A percentile compares a stretch with the other conserved stretches of the same genome.
Conservation (phyloP, 1,284 basidiomycete genomes). For the Sporisorium exsertum region DNA sequence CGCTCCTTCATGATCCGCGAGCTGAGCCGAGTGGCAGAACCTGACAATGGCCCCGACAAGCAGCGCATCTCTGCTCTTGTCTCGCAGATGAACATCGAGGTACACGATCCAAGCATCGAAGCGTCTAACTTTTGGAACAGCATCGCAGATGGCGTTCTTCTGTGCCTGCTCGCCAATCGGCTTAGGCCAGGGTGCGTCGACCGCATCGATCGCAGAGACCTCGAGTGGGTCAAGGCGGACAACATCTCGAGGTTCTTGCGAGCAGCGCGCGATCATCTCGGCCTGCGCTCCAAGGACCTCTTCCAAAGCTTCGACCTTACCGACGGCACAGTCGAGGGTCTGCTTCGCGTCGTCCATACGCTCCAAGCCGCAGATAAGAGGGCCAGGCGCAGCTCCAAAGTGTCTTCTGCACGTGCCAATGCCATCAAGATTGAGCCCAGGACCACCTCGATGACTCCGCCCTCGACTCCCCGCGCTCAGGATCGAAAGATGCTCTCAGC, state of each 20-base stretch:
- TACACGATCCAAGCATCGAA: constrained; percentile 28
- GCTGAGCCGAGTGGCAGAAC: constrained; percentile 28
- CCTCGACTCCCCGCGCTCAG: constrained; percentile 37
- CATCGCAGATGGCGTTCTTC: constrained; percentile 57
- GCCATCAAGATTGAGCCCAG: constrained; percentile 41
- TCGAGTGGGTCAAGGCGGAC: constrained; percentile 54
- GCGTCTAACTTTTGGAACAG: constrained; percentile 51
- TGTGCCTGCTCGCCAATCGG: constrained; percentile 53
- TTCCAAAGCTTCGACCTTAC: constrained; percentile 59
- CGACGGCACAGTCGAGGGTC: constrained; percentile 51
- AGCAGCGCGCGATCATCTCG: constrained; percentile 55
- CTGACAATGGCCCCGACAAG: constrained; percentile 29
- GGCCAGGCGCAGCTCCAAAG: constrained; percentile 31
- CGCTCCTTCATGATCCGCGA: constrained; percentile 50
- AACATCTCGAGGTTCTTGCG: constrained; percentile 59
- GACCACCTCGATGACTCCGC: constrained; percentile 49
- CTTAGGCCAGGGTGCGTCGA: constrained; percentile 45
- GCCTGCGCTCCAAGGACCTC: constrained; percentile 55
- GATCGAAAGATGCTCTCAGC: constrained; percentile 31
- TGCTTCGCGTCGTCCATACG: constrained; percentile 55
- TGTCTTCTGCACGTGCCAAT: constrained; percentile 18
- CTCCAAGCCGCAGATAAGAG: constrained; percentile 43
- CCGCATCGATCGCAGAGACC: constrained; percentile 52
- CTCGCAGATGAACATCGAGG: constrained; percentile 25
- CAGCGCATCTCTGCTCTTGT: constrained; percentile 38